phyloP scores from a whole-genome alignment of 139 green algal species.

The Volvox reticuliferus region DNA sequence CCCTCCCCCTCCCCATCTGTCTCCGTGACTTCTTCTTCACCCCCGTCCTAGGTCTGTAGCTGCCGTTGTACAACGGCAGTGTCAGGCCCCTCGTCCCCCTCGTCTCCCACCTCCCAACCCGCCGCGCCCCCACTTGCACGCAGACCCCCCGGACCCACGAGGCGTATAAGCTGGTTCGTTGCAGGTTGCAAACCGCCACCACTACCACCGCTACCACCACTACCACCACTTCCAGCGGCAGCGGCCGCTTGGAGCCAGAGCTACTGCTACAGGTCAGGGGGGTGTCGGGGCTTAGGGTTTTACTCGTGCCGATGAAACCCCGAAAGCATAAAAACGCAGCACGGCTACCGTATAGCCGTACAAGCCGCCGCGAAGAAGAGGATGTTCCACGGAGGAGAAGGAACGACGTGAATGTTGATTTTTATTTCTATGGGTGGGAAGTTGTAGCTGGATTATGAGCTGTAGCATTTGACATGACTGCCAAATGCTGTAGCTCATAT shows the following conservation, averaged over 20 bases:
- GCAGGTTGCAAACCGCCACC: not conserved
- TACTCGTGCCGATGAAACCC: too few relatives aligned
- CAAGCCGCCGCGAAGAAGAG: too few relatives aligned
- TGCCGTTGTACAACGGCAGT: too few relatives aligned
- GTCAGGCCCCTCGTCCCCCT: not conserved
- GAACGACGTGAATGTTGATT: too few relatives aligned
- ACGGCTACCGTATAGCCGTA: too few relatives aligned
- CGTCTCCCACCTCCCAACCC: not conserved
- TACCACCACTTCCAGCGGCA: not conserved
- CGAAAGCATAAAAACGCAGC: too few relatives aligned
- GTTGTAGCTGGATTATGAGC: too few relatives aligned
- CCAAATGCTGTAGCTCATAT: too few relatives aligned
- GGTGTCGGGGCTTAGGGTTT: too few relatives aligned
- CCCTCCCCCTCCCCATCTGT: not conserved
- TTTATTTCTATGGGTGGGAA: too few relatives aligned
- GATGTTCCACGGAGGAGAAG: too few relatives aligned
- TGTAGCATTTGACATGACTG: too few relatives aligned
- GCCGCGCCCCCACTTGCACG: not conserved
- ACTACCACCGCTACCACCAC: not conserved
- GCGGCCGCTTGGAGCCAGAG: not conserved
- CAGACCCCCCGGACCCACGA: constrained; percentile 35
- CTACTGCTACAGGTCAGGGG: constrained; percentile 11
- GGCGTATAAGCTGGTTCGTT: constrained; percentile 15
- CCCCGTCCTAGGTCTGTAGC: not conserved
- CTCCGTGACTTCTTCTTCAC: not conserved